Evolutionary conservation across 352 stramenopile genomes (phyloP), one percentile per base, ranked within the genome.

Genomic region (Pilasporangium apinafurcum): DNA sequence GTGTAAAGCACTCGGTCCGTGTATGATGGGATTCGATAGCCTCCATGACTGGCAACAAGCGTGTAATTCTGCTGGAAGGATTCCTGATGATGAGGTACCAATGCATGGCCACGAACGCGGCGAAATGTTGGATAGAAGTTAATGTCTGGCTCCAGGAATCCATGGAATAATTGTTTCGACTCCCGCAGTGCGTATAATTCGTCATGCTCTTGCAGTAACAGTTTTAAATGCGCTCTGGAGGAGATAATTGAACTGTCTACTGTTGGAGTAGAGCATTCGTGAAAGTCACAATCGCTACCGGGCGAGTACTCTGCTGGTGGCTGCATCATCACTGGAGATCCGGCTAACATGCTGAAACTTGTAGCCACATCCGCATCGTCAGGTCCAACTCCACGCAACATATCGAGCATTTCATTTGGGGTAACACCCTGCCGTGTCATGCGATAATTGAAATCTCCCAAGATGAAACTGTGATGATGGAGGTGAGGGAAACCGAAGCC

Each of bases 391-490:
- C 57, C 32, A 1, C 18, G 40, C 25, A 75, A 44, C 14, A 54
- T 12, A 2, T 81, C 56, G 1, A 90, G 51, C 64, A 90, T 85
- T 29, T 86, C 59, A 8, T 44, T 53, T 4, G 74, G 77, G 4
- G 59, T 76, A 10, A 54, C 59, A 0, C 44, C 43, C 43, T 75
- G 63, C 3, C 74, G 49, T 14, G 56, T 66, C 64, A 95, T 78
- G 13, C 86, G 79, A 51, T 95, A 96, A 55, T 96, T 96, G 14
- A 96, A 67, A 58, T 96, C 86, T 5, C 86, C 86, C 4, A 96
- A 62, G 21, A 96, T 77, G 40, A 96, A 90, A 37, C 75, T 91
- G 62, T 95, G 79, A 42, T 95, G 81, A 39, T 92, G 75, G 20
- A 92, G 53, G 28, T 88, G 46, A 14, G 80, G 66, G 29, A 92